Conservation (phyloP, 352 stramenopile species). For the Globisporangium spiculum region DNA sequence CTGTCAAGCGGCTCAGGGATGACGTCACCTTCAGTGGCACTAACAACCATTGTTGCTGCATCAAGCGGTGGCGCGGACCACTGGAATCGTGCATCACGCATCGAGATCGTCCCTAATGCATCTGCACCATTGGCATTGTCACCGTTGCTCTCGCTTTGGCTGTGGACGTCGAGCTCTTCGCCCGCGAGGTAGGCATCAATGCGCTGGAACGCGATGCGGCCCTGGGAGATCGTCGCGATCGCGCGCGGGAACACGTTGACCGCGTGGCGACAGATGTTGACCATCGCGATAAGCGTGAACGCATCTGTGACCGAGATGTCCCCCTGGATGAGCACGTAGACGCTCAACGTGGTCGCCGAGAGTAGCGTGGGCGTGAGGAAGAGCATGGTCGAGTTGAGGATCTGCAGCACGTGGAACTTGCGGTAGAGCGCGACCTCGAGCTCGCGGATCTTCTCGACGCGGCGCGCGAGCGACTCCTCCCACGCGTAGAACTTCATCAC, state of each 20-base stretch:
- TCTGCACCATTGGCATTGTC: background rate
- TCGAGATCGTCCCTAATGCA: background rate
- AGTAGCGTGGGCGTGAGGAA: conserved; percentile 38
- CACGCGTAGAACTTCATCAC: conserved; percentile 78
- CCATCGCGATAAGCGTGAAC: conserved; percentile 34
- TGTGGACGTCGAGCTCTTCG: conserved; percentile 20
- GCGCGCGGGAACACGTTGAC: conserved; percentile 28
- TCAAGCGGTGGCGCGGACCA: background rate
- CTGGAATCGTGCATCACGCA: conserved; percentile 1
- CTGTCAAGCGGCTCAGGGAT: background rate
- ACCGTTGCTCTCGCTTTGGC: background rate
- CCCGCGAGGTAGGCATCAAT: conserved; percentile 28
- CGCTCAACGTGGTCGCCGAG: conserved; percentile 34
- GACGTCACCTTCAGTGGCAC: background rate
- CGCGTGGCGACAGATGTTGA: conserved; percentile 32
- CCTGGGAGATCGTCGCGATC: conserved; percentile 26
- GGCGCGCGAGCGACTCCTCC: conserved; percentile 21
- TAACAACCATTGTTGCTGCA: background rate
- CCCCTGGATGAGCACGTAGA: conserved; percentile 38
- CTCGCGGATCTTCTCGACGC: conserved; percentile 19
- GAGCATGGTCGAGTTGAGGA: conserved; percentile 56
- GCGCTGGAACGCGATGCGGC: conserved; percentile 22
- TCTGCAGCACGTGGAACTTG: conserved; percentile 54
- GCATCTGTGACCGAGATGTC: conserved; percentile 44
- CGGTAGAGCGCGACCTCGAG: conserved; percentile 16